Evolutionary conservation across 129 eudicot genomes (phyloP), one percentile per base, ranked within the genome.

Genomic region (Rutidosis leptorrhynchoides): DNA sequence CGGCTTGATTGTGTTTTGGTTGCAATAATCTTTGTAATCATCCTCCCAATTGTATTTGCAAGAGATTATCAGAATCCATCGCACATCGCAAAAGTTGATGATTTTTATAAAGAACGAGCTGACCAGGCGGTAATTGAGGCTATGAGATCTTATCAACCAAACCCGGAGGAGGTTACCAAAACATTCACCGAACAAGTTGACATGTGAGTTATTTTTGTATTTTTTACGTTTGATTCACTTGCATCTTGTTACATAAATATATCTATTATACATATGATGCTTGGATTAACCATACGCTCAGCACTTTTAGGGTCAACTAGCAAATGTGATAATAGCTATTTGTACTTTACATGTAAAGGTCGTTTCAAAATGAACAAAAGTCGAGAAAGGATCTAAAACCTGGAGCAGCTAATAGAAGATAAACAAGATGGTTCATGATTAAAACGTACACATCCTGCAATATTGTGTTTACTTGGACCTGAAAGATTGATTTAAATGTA

Each of bases 101-200:
- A 74, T 0, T 74, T 43, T 74, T 6, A 57, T 23, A 74, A 65
- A 74, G 52, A 74, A 21, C 61, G 78, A 1, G 73, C 71, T 29
- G 20, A 74, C 25, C 65, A 65, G 65, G 73, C 78, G 1, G 63
- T 74, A 2, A 43, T 74, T 8, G 78, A 65, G 57, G 78, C 78
- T 29, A 57, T 65, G 78, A 57, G 48, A 46, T 65, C 78, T 1
- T 74, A 74, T 74, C 51, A 74, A 49, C 78, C 78, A 19, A 35
- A 57, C 20, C 78, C 73, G 1, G 78, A 74, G 66, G 72, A 74
- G 57, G 73, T 74, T 66, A 74, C 78, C 54, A 35, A 57, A 43
- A 56, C 67, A 11, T 66, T 74, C 49, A 65, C 54, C 22, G 28
- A 65, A 43, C 52, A 65, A 66, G 33, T 65, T 65, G 58, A 48